Percentiles rank a stretch among this genome's conserved stretches.
Conservation (phyloP, 495 filamentous ascomycete species). For the Talaromyces nanjingensis region DNA sequence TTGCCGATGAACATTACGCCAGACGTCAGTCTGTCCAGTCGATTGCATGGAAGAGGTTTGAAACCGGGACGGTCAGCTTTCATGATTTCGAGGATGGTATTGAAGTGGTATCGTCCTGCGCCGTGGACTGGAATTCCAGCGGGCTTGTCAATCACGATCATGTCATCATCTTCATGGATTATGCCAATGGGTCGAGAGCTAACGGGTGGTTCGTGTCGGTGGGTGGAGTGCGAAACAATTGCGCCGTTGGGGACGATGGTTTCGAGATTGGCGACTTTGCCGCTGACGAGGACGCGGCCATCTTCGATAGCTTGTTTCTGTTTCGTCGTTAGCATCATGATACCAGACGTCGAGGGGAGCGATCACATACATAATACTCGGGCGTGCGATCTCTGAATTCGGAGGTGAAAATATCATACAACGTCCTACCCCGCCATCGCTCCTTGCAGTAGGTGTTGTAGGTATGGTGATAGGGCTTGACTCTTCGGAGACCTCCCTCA, state of each 20-base stretch:
- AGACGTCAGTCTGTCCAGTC: conserved; percentile 88
- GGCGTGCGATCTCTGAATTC: conserved; percentile 83
- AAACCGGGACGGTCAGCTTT: conserved; percentile 65
- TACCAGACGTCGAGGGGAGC: not conserved
- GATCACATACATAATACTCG: conserved; percentile 69
- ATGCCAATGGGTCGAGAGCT: conserved; percentile 70
- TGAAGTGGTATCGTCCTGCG: conserved; percentile 91
- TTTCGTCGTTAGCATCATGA: not conserved
- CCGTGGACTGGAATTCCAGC: conserved; percentile 92
- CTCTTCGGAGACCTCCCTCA: conserved; percentile 70
- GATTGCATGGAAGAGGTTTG: conserved; percentile 79
- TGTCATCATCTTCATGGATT: conserved; percentile 81
- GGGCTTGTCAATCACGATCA: conserved; percentile 95
- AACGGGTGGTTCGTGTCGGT: conserved; percentile 93
- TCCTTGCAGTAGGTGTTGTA: conserved; percentile 93
- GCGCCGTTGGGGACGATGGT: conserved; percentile 70
- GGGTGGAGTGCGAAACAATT: conserved; percentile 84
- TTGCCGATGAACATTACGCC: conserved; percentile 98
- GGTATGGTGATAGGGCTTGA: conserved; percentile 85
- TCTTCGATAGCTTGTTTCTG: conserved; percentile 71
- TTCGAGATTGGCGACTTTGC: conserved; percentile 50
- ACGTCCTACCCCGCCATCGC: conserved; percentile 68
- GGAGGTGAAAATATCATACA: conserved; percentile 73
- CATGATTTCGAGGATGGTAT: conserved; percentile 90
- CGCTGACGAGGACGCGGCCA: conserved; percentile 68